A percentile compares a stretch with the other conserved stretches of the same genome.
phyloP scores from a whole-genome alignment of 2,329 filamentous ascomycete genomes.

The Ceratocystis harringtonii region DNA sequence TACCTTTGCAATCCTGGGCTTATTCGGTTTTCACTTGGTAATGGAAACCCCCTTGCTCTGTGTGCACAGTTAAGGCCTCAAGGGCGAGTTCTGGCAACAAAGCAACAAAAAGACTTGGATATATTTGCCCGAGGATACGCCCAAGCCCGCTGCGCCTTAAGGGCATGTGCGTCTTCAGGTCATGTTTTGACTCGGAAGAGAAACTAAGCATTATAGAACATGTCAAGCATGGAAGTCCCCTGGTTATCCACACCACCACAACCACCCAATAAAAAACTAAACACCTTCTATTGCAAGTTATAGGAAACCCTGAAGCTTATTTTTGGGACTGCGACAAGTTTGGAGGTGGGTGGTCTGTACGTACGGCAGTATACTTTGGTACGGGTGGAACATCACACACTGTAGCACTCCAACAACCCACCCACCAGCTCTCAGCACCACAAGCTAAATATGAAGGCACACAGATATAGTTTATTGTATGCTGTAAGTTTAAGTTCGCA shows the following conservation, averaged over 20 bases:
- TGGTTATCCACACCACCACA: neutral
- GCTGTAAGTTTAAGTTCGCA: neutral
- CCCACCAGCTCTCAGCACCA: neutral
- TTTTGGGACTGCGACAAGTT: neutral
- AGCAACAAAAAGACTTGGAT: too few species aligned
- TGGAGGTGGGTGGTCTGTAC: neutral
- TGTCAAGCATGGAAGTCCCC: neutral
- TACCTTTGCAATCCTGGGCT: too few species aligned
- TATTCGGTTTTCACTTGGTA: too few species aligned
- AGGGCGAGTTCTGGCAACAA: neutral
- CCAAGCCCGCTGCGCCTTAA: neutral
- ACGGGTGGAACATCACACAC: neutral
- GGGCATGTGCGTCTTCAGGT: neutral
- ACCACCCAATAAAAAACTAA: neutral
- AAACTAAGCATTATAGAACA: neutral
- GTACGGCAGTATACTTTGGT: neutral
- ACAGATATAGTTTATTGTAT: neutral
- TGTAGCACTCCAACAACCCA: neutral
- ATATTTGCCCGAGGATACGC: neutral
- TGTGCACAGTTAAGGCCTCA: too few species aligned
- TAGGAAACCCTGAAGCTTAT: neutral
- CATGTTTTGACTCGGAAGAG: neutral
- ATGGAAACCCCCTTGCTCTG: too few species aligned
- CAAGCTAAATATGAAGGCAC: neutral
- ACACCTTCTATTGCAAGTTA: neutral